These are phyloP conservation scores for Tolypocladium ophioglossoides DNA, from an alignment of 2,329 filamentous ascomycete genomes.

Conservation along the genomic window DNA sequence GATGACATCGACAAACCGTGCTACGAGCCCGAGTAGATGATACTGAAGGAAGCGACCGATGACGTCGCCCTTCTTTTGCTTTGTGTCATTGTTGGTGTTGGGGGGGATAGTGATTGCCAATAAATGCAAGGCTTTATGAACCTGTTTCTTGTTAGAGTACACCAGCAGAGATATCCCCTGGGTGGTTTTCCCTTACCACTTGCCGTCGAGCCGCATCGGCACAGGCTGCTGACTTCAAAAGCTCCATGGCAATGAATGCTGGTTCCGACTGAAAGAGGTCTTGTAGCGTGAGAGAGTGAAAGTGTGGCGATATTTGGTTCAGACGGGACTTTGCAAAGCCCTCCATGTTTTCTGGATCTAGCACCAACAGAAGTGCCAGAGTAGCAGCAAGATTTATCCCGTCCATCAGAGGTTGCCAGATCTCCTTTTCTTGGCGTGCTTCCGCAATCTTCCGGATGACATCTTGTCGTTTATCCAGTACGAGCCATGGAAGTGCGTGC, in stretches of 20 bases:
- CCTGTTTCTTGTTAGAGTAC: conserved; percentile 25
- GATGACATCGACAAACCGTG: conserved; percentile 67
- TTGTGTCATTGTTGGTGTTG: conserved; percentile 26
- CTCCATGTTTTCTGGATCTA: conserved; percentile 48
- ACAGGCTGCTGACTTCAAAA: conserved; percentile 71
- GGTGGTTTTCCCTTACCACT: conserved; percentile 36
- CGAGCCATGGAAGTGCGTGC: conserved; percentile 76
- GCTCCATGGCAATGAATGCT: conserved; percentile 64
- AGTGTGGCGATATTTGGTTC: conserved; percentile 56
- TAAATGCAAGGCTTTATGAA: conserved; percentile 34
- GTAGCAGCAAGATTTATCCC: conserved; percentile 45
- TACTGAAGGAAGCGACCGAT: conserved; percentile 69
- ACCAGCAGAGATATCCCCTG: background rate
- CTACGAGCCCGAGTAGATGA: conserved; percentile 79
- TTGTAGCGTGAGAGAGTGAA: conserved; percentile 54
- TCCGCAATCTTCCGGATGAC: conserved; percentile 73
- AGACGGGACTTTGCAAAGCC: conserved; percentile 58
- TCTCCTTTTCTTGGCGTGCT: conserved; percentile 59
- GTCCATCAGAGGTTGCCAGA: conserved; percentile 45
- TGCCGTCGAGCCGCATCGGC: conserved; percentile 44
- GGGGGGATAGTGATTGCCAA: conserved; percentile 33
- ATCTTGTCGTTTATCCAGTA: conserved; percentile 66
- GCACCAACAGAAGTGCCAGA: conserved; percentile 47
- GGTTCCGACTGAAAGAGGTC: conserved; percentile 66
- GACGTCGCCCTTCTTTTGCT: conserved; percentile 41